phyloP scores from a whole-genome alignment of 352 stramenopile species.

The Phytophthora nicotianae region DNA sequence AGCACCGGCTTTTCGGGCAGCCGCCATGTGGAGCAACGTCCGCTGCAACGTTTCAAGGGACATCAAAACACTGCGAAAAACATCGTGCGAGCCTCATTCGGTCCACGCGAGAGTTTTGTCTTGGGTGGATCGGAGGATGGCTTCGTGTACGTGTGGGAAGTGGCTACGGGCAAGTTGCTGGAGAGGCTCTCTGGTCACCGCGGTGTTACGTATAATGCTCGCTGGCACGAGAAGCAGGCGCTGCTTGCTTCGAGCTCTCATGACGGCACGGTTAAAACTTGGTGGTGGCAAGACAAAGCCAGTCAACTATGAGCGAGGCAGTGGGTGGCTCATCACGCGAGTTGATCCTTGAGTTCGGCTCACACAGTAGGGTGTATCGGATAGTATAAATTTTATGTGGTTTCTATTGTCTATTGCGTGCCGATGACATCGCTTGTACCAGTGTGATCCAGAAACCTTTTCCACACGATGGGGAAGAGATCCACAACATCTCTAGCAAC shows the following conservation, averaged over 20 bases:
- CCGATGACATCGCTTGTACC: slow-evolving; percentile 48
- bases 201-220: slow-evolving; percentile 85
- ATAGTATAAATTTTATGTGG: slow-evolving; percentile 35
- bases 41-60: slow-evolving; percentile 87
- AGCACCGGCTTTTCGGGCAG: slow-evolving; percentile 30
- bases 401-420: slow-evolving; percentile 29
- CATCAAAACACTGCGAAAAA: slow-evolving; percentile 92
- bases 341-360: slow-evolving; percentile 15
- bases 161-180: slow-evolving; percentile 83
- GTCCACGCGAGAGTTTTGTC: slow-evolving; percentile 86
- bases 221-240: slow-evolving; percentile 88
- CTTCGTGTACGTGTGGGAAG: slow-evolving; percentile 89
- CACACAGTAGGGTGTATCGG: neutral
- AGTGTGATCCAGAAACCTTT: slow-evolving; percentile 61
- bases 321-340: slow-evolving; percentile 4
- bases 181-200: slow-evolving; percentile 79
- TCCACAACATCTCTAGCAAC: slow-evolving; percentile 48
- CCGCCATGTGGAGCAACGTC: slow-evolving; percentile 61
- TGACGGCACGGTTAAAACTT: slow-evolving; percentile 90
- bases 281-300: slow-evolving; percentile 85
- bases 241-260: slow-evolving; percentile 86
- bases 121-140: slow-evolving; percentile 86
- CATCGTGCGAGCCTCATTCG: slow-evolving; percentile 84
- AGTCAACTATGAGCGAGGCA: slow-evolving; percentile 15
- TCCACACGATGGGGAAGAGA: slow-evolving; percentile 78